Percentiles rank a stretch among this genome's conserved stretches.
Evolutionary conservation across 768 basidiomycete species (phyloP).

Genomic region (Mycena haematopus): DNA sequence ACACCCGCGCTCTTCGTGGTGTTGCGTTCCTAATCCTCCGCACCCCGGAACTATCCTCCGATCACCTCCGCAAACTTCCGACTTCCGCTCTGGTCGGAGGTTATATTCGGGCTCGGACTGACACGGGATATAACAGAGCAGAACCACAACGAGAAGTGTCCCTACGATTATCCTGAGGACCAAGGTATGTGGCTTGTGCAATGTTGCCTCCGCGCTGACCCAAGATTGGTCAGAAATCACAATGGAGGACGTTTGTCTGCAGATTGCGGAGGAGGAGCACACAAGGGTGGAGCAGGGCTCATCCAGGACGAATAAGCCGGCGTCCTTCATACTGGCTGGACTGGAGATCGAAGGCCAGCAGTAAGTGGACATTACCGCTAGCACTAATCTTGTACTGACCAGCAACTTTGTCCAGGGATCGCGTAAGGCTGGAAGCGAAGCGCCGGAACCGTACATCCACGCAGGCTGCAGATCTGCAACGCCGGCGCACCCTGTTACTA

Average conservation of each 20-base stretch:
- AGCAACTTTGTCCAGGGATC: not conserved
- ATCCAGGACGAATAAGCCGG: conserved; percentile 1
- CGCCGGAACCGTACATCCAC: conserved; percentile 4
- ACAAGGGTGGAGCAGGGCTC: conserved; percentile 1
- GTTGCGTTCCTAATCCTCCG: too few relatives aligned
- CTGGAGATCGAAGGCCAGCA: conserved; percentile 24
- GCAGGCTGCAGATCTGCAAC: conserved; percentile 9
- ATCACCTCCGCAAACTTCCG: too few relatives aligned
- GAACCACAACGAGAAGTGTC: too few relatives aligned
- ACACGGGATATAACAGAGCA: too few relatives aligned
- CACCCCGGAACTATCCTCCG: too few relatives aligned
- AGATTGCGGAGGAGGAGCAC: conserved; percentile 29
- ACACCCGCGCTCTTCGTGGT: too few relatives aligned
- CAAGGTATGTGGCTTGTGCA: conserved; percentile 17
- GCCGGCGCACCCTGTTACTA: not conserved
- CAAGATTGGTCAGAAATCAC: conserved; percentile 11
- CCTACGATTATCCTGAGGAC: not conserved
- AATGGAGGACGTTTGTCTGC: conserved; percentile 16
- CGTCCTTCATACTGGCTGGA: conserved; percentile 25
- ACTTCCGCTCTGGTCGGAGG: too few relatives aligned
- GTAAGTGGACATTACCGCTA: conserved; percentile 3
- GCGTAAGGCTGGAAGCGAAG: not conserved
- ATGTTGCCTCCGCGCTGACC: not conserved
- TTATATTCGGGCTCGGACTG: too few relatives aligned
- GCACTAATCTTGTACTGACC: not conserved